A percentile compares a stretch with the other conserved stretches of the same genome.
These are phyloP conservation scores for Zalaria sp. DNA, from an alignment of 2,329 filamentous ascomycete genomes.

Conservation along the genomic window DNA sequence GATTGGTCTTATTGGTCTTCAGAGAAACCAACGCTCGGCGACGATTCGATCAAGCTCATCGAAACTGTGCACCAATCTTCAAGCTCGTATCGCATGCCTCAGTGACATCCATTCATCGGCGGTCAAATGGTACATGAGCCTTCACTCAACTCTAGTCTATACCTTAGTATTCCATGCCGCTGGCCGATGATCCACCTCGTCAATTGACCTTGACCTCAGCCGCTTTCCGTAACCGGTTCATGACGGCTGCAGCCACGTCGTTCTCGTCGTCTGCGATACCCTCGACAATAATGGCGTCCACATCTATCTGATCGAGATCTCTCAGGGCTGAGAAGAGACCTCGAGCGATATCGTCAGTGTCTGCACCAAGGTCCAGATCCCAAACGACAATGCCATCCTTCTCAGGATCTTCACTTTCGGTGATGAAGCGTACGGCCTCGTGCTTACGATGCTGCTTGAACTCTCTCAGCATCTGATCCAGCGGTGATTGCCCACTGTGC, in stretches of 20 bases:
- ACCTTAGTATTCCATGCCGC: too few species aligned
- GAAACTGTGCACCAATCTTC: too few species aligned
- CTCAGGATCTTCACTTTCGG: conserved; percentile 3
- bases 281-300: conserved; percentile 80
- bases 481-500: neutral
- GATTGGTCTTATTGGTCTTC: too few species aligned
- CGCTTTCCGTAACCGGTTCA: conserved; percentile 37
- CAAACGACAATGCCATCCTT: conserved; percentile 27
- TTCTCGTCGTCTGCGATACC: conserved; percentile 59
- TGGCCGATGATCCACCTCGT: too few species aligned
- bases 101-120: too few species aligned
- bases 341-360: conserved; percentile 63
- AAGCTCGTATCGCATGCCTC: too few species aligned
- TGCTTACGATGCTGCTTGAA: neutral
- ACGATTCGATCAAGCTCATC: too few species aligned
- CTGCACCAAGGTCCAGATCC: conserved; percentile 59
- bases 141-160: too few species aligned
- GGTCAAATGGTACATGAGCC: too few species aligned
- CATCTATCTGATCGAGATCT: conserved; percentile 65
- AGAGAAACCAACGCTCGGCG: too few species aligned
- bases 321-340: conserved; percentile 78
- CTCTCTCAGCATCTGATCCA: neutral
- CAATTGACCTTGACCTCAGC: conserved; percentile 21
- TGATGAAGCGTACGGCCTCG: neutral
- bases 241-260: conserved; percentile 62